Conservation (phyloP, 2,329 filamentous ascomycete species). For the Phialemoniopsis sp. region DNA sequence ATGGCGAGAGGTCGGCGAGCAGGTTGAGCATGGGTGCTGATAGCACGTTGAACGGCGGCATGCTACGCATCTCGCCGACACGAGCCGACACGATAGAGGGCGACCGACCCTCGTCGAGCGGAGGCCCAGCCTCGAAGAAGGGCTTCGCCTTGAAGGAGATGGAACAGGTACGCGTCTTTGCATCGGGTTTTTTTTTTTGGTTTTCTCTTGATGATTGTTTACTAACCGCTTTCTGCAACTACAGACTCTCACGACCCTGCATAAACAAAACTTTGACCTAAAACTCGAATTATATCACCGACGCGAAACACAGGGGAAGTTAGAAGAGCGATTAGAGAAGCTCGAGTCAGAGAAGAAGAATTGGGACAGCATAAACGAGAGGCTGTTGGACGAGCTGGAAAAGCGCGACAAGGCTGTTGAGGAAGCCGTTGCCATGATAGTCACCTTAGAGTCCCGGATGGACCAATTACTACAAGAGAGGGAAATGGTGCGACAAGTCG, state of each 20-base stretch:
- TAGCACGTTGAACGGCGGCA: slow-evolving; percentile 29
- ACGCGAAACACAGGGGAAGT: slow-evolving; percentile 56
- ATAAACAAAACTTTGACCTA: slow-evolving; percentile 75
- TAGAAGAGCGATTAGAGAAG: slow-evolving; percentile 44
- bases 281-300: slow-evolving; percentile 70
- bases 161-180: slow-evolving; percentile 49
- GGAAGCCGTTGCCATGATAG: slow-evolving; percentile 67
- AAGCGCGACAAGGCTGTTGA: slow-evolving; percentile 67
- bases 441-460: slow-evolving; percentile 57
- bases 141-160: slow-evolving; percentile 63
- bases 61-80: slow-evolving; percentile 35
- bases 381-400: slow-evolving; percentile 56
- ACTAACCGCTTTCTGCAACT: slow-evolving; percentile 1
- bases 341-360: slow-evolving; percentile 56
- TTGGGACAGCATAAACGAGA: slow-evolving; percentile 52
- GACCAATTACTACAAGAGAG: slow-evolving; percentile 50
- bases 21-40: slow-evolving; percentile 24
- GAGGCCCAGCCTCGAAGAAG: slow-evolving; percentile 36
- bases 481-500: slow-evolving; percentile 46
- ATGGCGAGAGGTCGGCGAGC: slow-evolving; percentile 38
- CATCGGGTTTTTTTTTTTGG: slow-evolving; percentile 1
- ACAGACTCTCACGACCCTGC: slow-evolving; percentile 61
- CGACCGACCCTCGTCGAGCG: slow-evolving; percentile 38
- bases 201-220: slow-evolving; percentile 1
- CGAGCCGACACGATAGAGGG: slow-evolving; percentile 25